Evolutionary conservation across 2,329 filamentous ascomycete species (phyloP), one percentile per base, ranked within the genome.

Genomic region (Fusarium sororula): DNA sequence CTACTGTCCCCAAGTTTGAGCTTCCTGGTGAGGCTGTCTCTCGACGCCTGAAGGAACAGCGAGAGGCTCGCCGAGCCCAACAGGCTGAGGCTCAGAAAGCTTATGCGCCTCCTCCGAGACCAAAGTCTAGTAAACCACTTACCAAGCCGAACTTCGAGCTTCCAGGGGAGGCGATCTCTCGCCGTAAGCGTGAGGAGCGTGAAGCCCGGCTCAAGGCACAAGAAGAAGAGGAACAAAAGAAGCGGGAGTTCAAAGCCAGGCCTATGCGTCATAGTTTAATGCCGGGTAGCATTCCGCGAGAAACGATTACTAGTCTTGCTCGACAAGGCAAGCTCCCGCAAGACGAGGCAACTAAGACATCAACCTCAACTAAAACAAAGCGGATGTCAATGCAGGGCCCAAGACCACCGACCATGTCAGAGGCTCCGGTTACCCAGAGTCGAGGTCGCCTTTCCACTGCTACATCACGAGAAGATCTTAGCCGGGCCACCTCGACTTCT

Each of bases 171-270:
- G 88, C 87, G 7, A 87, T 91, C 56, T 88, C 87, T 6, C 83
- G 86, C 4, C 82, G 85, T 35, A 89, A 90, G 82, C 83, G 87
- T 72, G 85, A 91, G 81, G 84, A 89, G 77, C 84, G 86, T 62
- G 86, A 90, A 75, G 84, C 88, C 65, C 87, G 85, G 71, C 81
- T 91, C 48, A 86, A 83, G 70, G 85, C 85, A 7, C 85, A 91
- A 75, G 89, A 90, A 75, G 89, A 91, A 73, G 90, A 91, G 73
- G 88, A 90, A 68, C 86, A 84, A 30, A 89, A 85, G 79, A 86
- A 87, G 63, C 88, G 90, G 63, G 89, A 91, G 76, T 92, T 92
- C 83, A 92, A 91, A 79, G 90, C 90, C 11, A 86, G 86, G 41
- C 90, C 90, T 24, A 79, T 89, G 42, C 86, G 87, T 47, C 81